Evolutionary conservation across 306 rosid genomes (phyloP).

Genomic region (Dicorynia guianensis): DNA sequence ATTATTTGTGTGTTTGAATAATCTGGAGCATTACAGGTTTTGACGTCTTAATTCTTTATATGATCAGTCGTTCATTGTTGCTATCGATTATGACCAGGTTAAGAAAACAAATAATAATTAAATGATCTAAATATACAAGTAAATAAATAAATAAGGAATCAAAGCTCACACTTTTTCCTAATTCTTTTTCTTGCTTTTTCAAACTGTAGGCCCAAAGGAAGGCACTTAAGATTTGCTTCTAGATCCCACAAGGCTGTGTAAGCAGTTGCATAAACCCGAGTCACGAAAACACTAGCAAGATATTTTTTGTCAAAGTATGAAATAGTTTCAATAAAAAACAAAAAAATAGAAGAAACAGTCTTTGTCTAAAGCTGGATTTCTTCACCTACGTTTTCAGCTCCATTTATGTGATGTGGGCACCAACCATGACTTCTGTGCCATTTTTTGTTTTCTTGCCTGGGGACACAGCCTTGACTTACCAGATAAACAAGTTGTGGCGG

Average conservation of each 20-base stretch:
- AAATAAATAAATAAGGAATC: too few relatives aligned
- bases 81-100: background rate
- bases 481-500: too few relatives aligned
- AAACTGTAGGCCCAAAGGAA: background rate
- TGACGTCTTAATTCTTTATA: conserved; percentile 1
- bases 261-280: conserved; percentile 12
- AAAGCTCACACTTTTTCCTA: too few relatives aligned
- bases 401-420: conserved; percentile 25
- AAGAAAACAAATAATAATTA: background rate
- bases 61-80: background rate
- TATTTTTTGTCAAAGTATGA: conserved; percentile 19
- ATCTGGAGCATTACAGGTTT: background rate
- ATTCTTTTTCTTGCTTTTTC: background rate
- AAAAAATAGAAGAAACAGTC: background rate
- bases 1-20: too few relatives aligned
- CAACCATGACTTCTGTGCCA: conserved; percentile 6
- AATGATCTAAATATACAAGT: too few relatives aligned
- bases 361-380: conserved; percentile 2
- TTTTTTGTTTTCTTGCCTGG: too few relatives aligned
- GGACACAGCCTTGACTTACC: too few relatives aligned
- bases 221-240: conserved; percentile 20
- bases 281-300: background rate
- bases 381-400: background rate
- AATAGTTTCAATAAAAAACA: background rate
- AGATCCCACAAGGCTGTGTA: conserved; percentile 2